Conservation (phyloP, 129 eudicot species). For the Flaveria sonorensis region DNA sequence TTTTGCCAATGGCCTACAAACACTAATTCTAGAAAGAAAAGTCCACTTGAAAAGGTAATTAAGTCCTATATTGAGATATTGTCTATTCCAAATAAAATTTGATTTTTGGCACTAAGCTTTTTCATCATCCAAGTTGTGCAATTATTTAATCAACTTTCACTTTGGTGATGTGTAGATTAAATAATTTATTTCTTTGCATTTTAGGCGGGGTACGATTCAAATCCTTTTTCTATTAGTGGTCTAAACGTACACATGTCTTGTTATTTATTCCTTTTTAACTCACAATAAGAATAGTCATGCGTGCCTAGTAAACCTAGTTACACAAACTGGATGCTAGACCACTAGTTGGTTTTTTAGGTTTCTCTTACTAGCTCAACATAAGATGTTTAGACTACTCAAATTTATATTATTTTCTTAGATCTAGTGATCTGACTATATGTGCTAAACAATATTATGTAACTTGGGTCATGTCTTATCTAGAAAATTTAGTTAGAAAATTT, state of each 20-base stretch:
- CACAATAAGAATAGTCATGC: not conserved
- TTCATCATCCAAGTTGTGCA: conserved; percentile 33
- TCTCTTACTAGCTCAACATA: not conserved
- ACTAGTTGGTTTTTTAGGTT: not conserved
- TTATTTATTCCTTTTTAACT: not conserved
- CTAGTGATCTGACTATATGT: not conserved
- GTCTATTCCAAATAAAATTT: conserved; percentile 24
- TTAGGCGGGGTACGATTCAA: not conserved
- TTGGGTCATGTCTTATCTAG: not conserved
- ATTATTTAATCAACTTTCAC: conserved; percentile 27
- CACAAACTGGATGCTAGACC: not conserved
- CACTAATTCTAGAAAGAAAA: conserved; percentile 34
- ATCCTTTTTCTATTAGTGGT: not conserved
- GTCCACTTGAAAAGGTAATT: conserved; percentile 31
- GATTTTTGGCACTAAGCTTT: conserved; percentile 31
- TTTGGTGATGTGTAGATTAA: conserved; percentile 9
- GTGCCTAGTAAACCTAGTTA: not conserved
- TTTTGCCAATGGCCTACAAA: conserved; percentile 41
- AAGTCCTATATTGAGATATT: conserved; percentile 34
- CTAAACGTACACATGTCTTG: not conserved
- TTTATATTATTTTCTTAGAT: not conserved
- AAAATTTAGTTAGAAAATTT: too few relatives aligned
- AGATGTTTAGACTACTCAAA: not conserved
- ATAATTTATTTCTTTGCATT: not conserved
- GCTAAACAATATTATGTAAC: not conserved